phyloP scores from a whole-genome alignment of 2,329 filamentous ascomycete species.

The Penicillium sp. region DNA sequence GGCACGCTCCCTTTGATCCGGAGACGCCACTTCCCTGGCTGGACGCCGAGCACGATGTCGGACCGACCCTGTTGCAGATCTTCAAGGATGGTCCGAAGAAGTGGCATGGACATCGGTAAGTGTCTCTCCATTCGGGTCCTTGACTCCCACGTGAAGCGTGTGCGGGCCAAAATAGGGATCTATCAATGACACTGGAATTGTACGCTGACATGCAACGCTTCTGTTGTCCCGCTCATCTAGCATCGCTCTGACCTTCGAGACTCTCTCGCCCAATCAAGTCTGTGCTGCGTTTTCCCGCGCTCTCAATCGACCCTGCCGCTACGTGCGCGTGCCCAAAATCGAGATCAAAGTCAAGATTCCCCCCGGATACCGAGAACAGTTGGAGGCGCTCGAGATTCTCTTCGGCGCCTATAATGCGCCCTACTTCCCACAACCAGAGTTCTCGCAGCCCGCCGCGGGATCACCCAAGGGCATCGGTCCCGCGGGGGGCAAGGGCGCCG shows the following conservation, averaged over 20 bases:
- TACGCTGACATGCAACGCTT: too few species aligned
- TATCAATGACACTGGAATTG: too few species aligned
- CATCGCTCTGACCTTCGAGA: slow-evolving; percentile 85
- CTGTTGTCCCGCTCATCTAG: slow-evolving; percentile 37
- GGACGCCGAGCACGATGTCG: slow-evolving; percentile 92
- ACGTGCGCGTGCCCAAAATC: slow-evolving; percentile 67
- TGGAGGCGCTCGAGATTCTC: slow-evolving; percentile 59
- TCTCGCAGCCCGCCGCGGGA: slow-evolving; percentile 35
- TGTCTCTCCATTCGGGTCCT: slow-evolving; percentile 1
- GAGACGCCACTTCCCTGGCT: slow-evolving; percentile 88
- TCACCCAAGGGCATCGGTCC: slow-evolving; percentile 35
- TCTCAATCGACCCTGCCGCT: slow-evolving; percentile 69
- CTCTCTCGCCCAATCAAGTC: slow-evolving; percentile 74
- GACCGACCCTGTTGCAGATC: slow-evolving; percentile 83
- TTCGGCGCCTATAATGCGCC: slow-evolving; percentile 56
- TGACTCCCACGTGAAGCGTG: too few species aligned
- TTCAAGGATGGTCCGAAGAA: slow-evolving; percentile 87
- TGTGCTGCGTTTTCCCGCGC: slow-evolving; percentile 75
- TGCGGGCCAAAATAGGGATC: too few species aligned
- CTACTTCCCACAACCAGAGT: slow-evolving; percentile 58
- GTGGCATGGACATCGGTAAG: slow-evolving; percentile 70
- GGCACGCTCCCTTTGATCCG: slow-evolving; percentile 90
- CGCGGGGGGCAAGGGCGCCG: slow-evolving; percentile 36
- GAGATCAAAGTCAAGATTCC: slow-evolving; percentile 82
- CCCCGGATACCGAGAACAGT: slow-evolving; percentile 78